These are phyloP conservation scores for Salix exigua DNA, from an alignment of 345 rosid species.

Conservation along the genomic window DNA sequence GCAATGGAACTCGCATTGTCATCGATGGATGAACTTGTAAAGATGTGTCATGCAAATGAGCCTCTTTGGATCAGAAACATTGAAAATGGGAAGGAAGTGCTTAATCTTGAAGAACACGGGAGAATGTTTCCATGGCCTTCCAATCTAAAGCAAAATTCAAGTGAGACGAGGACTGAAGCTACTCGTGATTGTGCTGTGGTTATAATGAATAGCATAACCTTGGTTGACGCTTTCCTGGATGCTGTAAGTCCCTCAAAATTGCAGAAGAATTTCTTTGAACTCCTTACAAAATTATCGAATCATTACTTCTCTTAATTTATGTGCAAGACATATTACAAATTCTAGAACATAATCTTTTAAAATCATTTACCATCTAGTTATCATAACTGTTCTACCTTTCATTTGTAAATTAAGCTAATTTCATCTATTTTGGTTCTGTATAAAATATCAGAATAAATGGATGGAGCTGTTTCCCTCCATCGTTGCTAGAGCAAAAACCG, in stretches of 20 bases:
- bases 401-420: neutral
- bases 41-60: constrained; percentile 55
- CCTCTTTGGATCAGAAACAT: constrained; percentile 65
- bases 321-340: neutral
- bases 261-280: too few species aligned
- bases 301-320: neutral
- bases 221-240: constrained; percentile 74
- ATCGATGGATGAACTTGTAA: constrained; percentile 58
- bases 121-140: constrained; percentile 67
- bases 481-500: constrained; percentile 75
- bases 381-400: neutral
- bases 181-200: constrained; percentile 65
- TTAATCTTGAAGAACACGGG: constrained; percentile 61
- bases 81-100: constrained; percentile 35
- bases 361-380: neutral
- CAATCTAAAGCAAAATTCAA: constrained; percentile 36
- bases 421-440: neutral
- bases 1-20: constrained; percentile 73
- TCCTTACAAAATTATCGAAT: neutral
- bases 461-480: constrained; percentile 85
- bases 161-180: constrained; percentile 60
- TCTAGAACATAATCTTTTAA: neutral
- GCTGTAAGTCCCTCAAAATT: constrained; percentile 44
- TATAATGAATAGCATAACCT: constrained; percentile 83
- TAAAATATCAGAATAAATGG: constrained; percentile 64